phyloP scores from a whole-genome alignment of 805 yeast species.

The Ogataea philodendri region DNA sequence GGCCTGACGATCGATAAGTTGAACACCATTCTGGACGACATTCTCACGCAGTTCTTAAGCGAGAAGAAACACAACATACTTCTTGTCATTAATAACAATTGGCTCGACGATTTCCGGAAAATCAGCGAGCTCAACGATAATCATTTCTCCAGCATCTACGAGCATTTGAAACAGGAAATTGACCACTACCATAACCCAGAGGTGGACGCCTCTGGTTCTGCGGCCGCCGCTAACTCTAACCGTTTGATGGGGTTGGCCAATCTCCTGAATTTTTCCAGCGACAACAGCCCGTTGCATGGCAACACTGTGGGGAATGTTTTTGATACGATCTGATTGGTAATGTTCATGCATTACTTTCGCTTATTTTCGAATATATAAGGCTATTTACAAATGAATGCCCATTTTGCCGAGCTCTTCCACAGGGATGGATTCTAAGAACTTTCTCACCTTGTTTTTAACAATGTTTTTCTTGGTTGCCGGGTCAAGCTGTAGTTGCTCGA shows the following conservation, averaged over 20 bases:
- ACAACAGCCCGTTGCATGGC: conserved; percentile 31
- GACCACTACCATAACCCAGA: conserved; percentile 27
- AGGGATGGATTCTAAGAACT: conserved; percentile 40
- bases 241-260: conserved; percentile 29
- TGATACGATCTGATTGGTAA: conserved; percentile 23
- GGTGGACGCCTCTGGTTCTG: conserved; percentile 6
- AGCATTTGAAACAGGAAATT: conserved; percentile 28
- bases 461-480: conserved; percentile 50
- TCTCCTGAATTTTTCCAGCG: conserved; percentile 31
- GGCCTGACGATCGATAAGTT: conserved; percentile 35
- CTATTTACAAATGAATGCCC: conserved; percentile 25
- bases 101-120: conserved; percentile 29
- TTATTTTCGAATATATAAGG: conserved; percentile 7
- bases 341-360: conserved; percentile 10
- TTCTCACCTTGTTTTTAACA: conserved; percentile 70
- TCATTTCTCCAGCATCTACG: conserved; percentile 27
- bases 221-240: conserved; percentile 8
- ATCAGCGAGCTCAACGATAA: conserved; percentile 33
- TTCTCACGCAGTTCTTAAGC: conserved; percentile 26
- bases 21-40: conserved; percentile 30
- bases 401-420: conserved; percentile 27
- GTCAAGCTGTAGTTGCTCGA: conserved; percentile 35
- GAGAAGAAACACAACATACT: conserved; percentile 35
- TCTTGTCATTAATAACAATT: conserved; percentile 32
- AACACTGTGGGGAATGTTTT: conserved; percentile 29